These are phyloP conservation scores for Citrus sp. DNA, from an alignment of 345 rosid species.

Conservation along the genomic window DNA sequence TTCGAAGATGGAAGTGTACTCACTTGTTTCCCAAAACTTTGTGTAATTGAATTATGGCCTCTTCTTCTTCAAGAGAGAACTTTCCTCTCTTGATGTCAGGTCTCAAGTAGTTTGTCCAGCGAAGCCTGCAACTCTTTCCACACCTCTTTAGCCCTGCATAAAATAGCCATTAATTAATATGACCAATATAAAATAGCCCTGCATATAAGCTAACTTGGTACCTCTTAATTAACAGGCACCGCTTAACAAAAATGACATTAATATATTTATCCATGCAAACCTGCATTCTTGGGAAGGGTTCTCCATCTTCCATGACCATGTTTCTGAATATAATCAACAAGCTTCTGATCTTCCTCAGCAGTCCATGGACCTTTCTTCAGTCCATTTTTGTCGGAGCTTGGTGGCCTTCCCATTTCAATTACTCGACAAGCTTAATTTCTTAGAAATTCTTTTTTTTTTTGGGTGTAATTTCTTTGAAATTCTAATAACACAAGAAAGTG, in stretches of 20 bases:
- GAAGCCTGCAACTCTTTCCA: slow-evolving; percentile 87
- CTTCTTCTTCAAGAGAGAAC: slow-evolving; percentile 76
- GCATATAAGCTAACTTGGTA: too few species aligned
- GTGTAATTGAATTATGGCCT: slow-evolving; percentile 68
- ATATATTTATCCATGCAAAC: slow-evolving; percentile 19
- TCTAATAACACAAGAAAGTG: not conserved
- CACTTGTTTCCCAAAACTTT: slow-evolving; percentile 79
- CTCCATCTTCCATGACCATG: slow-evolving; percentile 90
- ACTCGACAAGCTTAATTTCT: not conserved
- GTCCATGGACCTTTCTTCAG: slow-evolving; percentile 94
- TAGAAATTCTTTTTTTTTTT: not conserved
- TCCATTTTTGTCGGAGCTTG: slow-evolving; percentile 47
- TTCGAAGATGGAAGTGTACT: slow-evolving; percentile 3
- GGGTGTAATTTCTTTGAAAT: not conserved
- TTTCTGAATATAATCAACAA: slow-evolving; percentile 54
- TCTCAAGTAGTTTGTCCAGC: slow-evolving; percentile 86
- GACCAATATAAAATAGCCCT: too few species aligned
- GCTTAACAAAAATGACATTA: too few species aligned
- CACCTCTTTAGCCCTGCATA: slow-evolving; percentile 57
- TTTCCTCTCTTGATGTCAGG: slow-evolving; percentile 85
- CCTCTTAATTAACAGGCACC: too few species aligned
- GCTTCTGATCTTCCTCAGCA: slow-evolving; percentile 73
- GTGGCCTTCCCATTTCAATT: slow-evolving; percentile 48
- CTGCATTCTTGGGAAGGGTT: slow-evolving; percentile 74
- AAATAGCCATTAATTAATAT: not conserved